A percentile compares a stretch with the other conserved stretches of the same genome.
phyloP scores from a whole-genome alignment of 169 alveolate genomes.

The Besnoitia besnoiti region DNA sequence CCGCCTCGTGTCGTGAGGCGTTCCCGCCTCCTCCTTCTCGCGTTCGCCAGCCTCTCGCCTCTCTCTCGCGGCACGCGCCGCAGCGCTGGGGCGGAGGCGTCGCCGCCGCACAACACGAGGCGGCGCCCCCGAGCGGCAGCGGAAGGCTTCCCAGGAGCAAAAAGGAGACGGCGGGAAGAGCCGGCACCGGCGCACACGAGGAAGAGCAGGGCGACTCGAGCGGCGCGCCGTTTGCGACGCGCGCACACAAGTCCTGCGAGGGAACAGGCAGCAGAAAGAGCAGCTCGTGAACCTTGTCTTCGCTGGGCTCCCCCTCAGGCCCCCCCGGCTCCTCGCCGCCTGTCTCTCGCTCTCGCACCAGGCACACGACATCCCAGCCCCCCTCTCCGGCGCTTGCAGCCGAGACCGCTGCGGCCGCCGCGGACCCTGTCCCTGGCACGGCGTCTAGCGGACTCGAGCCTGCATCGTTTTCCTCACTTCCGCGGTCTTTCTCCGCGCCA shows the following conservation, averaged over 20 bases:
- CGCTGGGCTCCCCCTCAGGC: neutral
- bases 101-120: neutral
- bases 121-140: neutral
- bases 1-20: neutral
- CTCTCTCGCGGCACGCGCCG: neutral
- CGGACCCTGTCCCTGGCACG: neutral
- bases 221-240: neutral
- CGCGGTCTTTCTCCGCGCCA: neutral
- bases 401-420: neutral
- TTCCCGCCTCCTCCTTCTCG: neutral
- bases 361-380: neutral
- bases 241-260: neutral
- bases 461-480: neutral
- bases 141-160: neutral
- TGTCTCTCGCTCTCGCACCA: neutral
- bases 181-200: neutral
- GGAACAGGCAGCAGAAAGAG: neutral
- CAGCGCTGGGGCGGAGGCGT: neutral
- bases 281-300: neutral
- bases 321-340: neutral
- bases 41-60: neutral
- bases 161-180: neutral
- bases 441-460: neutral
- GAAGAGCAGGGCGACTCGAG: neutral
- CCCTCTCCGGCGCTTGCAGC: too few species aligned